These are phyloP conservation scores for Sporothrix brasiliensis DNA, from an alignment of 2,329 filamentous ascomycete species.

Conservation along the genomic window DNA sequence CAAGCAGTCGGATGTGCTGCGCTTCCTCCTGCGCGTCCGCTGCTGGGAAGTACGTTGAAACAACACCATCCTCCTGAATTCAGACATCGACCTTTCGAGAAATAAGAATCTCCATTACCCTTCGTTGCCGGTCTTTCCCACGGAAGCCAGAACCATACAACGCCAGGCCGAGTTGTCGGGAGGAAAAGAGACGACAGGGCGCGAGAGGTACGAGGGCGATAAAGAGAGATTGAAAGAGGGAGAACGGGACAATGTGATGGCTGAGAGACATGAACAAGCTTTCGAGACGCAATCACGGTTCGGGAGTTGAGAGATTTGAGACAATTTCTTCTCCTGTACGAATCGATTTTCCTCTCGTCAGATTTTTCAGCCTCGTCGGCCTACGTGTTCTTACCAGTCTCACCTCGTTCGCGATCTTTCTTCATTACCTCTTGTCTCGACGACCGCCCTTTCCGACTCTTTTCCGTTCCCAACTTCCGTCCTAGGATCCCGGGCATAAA, in stretches of 20 bases:
- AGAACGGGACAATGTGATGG: not conserved
- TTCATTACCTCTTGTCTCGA: not conserved
- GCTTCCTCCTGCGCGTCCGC: conserved; percentile 98
- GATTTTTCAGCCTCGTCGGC: not conserved
- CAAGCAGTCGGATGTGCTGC: conserved; percentile 99
- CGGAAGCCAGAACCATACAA: conserved; percentile 8
- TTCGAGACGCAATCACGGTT: not conserved
- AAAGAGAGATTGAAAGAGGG: not conserved
- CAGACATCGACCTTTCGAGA: conserved; percentile 25
- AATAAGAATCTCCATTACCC: conserved; percentile 15
- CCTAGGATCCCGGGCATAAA: conserved; percentile 61
- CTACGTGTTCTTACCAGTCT: conserved; percentile 10
- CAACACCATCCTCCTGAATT: conserved; percentile 29
- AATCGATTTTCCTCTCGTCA: not conserved
- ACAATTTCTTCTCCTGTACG: not conserved
- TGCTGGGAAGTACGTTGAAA: conserved; percentile 95
- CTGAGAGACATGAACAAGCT: not conserved
- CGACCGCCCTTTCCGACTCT: conserved; percentile 25
- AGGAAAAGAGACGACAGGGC: conserved; percentile 10
- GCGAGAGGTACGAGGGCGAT: conserved; percentile 10
- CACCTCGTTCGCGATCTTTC: not conserved
- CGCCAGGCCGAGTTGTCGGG: conserved; percentile 31
- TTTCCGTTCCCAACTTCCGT: conserved; percentile 41
- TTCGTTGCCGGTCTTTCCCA: conserved; percentile 11
- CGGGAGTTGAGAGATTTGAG: not conserved